A percentile compares a stretch with the other conserved stretches of the same genome.
phyloP scores from a whole-genome alignment of 306 rosid species.

The Biancaea sappan region DNA sequence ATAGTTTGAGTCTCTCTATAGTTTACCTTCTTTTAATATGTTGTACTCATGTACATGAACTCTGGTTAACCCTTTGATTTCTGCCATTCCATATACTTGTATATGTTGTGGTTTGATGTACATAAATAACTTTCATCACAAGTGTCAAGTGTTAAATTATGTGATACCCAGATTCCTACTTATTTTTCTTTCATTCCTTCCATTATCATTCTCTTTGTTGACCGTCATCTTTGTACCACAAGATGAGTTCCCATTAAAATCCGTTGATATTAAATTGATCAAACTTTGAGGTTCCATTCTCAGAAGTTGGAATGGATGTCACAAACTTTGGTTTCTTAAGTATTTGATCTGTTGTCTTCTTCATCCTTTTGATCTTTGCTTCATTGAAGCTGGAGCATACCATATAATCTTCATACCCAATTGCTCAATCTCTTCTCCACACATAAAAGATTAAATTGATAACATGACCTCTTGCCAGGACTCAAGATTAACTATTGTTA shows the following conservation, averaged over 20 bases:
- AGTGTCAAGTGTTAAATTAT: neutral
- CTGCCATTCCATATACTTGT: conserved; percentile 4
- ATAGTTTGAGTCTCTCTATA: neutral
- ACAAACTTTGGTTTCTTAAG: neutral
- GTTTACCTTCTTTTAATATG: neutral
- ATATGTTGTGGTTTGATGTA: neutral
- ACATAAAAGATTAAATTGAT: neutral
- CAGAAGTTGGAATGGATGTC: neutral
- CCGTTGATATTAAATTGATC: neutral
- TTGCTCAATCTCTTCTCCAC: neutral
- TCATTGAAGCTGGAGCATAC: neutral
- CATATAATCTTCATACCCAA: neutral
- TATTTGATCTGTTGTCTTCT: neutral
- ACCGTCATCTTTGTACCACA: neutral
- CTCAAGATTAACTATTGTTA: neutral
- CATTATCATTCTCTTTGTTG: conserved; percentile 9
- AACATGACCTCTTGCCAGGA: neutral
- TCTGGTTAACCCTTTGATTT: neutral
- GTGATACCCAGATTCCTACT: neutral
- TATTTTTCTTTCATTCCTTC: neutral
- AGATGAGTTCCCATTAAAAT: neutral
- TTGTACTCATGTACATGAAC: neutral
- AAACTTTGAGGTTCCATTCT: neutral
- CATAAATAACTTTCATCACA: conserved; percentile 2
- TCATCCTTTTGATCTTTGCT: neutral